Evolutionary conservation across 805 yeast species (phyloP), one percentile per base, ranked within the genome.

Genomic region (Myxozyma melibiosi): DNA sequence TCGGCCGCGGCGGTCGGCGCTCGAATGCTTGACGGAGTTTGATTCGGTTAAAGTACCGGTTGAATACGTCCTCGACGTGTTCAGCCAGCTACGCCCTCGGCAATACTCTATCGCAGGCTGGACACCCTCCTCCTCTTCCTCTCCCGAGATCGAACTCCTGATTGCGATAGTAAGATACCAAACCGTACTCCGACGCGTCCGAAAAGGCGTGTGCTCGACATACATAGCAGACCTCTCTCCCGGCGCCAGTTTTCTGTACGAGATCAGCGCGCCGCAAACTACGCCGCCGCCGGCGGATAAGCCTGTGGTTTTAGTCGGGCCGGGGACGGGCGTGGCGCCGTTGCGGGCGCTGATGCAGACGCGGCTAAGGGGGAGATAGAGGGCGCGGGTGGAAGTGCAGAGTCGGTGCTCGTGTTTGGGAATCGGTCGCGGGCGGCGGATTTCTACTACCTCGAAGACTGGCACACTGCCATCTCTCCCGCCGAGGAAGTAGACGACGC

Each of bases 251-350:
- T 66, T 91, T 1, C 72, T 81, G 13, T 84, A 81, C 59, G 78
- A 81, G 25, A 45, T 65, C 20, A 51, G 47, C 24, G 18, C 52
- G 11, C 55, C 62, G 61, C 85, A 7, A 78, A 80, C 54, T 69
- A 72, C 30, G 80, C 84, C 60, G 42, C 67, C 53, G 51, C 83
- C 39, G 73, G 79, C 62, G 2, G 60, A 68, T 3, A 68, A 58
- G 2, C 87, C 96, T 0, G 72, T 87, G 25, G 73, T 94, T 2
- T 75, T 92, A 80, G 78, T 92, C 3, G 86, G 92, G 1, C 96
- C 99, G 0, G 99, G 99, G 2, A 95, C 98, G 0, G 99, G 99
- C 1, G 77, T 94, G 9, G 99, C 99, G 0, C 99, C 99, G 1
- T 83, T 92, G 80, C 81, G 89, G 66, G 80, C 88, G 1, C 67